A percentile compares a stretch with the other conserved stretches of the same genome.
Conservation (phyloP, 2,329 filamentous ascomycete genomes). For the Akanthomyces lecanii region DNA sequence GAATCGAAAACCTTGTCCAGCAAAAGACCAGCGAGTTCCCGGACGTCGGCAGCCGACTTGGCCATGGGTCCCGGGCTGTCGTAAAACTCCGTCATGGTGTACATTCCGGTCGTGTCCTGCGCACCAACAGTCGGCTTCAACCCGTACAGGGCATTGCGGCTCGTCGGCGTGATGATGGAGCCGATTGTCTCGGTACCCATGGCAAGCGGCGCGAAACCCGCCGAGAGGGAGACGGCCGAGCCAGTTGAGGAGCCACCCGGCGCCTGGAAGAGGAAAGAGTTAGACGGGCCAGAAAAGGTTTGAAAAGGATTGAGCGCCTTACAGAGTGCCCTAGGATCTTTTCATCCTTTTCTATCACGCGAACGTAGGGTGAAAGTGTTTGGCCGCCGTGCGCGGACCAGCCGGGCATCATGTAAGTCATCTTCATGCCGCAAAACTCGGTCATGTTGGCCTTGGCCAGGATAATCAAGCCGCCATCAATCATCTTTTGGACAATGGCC, state of each 20-base stretch:
- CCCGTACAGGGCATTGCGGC: slow-evolving; percentile 24
- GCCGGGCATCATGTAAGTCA: slow-evolving; percentile 19
- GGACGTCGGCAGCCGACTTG: slow-evolving; percentile 21
- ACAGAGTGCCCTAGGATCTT: slow-evolving; percentile 21
- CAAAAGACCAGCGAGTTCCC: slow-evolving; percentile 14
- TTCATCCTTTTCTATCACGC: slow-evolving; percentile 22
- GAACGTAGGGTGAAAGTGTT: slow-evolving; percentile 27
- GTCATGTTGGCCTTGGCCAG: slow-evolving; percentile 23
- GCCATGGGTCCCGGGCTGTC: slow-evolving; percentile 27
- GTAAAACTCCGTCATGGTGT: slow-evolving; percentile 24
- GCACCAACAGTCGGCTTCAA: slow-evolving; percentile 25
- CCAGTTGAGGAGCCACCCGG: slow-evolving; percentile 32
- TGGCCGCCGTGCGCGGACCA: slow-evolving; percentile 27
- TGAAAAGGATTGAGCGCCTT: background rate
- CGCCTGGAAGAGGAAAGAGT: slow-evolving; percentile 18
- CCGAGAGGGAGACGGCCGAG: slow-evolving; percentile 30
- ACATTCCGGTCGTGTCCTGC: slow-evolving; percentile 21
- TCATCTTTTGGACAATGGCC: slow-evolving; percentile 18
- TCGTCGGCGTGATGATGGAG: slow-evolving; percentile 25
- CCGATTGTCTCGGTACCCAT: slow-evolving; percentile 32
- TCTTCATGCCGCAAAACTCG: slow-evolving; percentile 23
- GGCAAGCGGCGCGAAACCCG: slow-evolving; percentile 29
- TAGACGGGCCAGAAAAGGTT: background rate
- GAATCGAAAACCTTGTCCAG: background rate
- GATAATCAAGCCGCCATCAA: slow-evolving; percentile 23